Base-by-base conservation (phyloP, 2,329 filamentous ascomycete species). In the Fusarium brevicatenulatum region DNA sequence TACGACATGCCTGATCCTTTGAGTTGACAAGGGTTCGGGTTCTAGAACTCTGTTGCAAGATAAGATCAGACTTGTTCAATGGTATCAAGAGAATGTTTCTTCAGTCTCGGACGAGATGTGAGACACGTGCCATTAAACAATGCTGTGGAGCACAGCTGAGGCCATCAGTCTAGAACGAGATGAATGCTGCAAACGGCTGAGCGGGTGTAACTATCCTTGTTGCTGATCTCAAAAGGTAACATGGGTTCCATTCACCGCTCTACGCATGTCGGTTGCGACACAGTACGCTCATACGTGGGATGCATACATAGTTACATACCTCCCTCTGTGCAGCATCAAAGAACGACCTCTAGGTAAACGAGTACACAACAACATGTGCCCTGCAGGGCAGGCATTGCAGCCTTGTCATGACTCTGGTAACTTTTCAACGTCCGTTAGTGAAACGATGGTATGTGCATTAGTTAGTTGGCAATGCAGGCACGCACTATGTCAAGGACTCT, bases 401-500 rank as follows among this genome's bases (percentile, higher is more conserved):
- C 32, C 30, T n/a, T n/a, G n/a, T 36, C 40, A 30, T 36, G 44
- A 43, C 30, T 59, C 23, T n/a, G 46, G 28, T 54, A 28, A 37
- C 21, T 47, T 53, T 37, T 42, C 52, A 69, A 68, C 56, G 50
- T 43, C 39, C 63, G 23, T 36, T 68, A 50, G 66, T 58, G 44
- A 40, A 64, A 52, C 42, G 12, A 64, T 21, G 52, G 25, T 21
- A 25, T 63, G 32, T 39, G 50, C 23, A 28, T 37, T 69, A 40
- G 32, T 40, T 23, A 11, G 49, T 66, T 34, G 13, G 28, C 30
- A n/a, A 30, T 47, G 23, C 36, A 28, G 42, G n/a, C 32, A 50
- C 25, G 34, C 34, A 46, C 28, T 43, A 19, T 46, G 34, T 25
- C 49, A 52, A 36, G 25, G 36, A 39, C 30, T 37, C 23, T 36